A percentile compares a stretch with the other conserved stretches of the same genome.
phyloP scores from a whole-genome alignment of 305 asterid species.

The Ilex paraguariensis region DNA sequence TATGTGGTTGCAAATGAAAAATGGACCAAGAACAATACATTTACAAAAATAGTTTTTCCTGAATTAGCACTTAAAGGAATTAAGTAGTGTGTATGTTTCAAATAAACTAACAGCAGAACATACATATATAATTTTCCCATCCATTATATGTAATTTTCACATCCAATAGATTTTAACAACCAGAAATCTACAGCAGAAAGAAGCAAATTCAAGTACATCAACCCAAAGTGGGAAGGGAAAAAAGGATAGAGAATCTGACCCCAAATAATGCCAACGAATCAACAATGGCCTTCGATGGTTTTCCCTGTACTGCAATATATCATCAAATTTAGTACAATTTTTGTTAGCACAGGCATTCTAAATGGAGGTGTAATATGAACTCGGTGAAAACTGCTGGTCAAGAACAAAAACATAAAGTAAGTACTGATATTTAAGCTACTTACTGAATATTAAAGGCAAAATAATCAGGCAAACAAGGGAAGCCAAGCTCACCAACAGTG shows the following conservation, averaged over 20 bases:
- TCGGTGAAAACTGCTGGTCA: conserved; percentile 7
- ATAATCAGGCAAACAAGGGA: conserved; percentile 90
- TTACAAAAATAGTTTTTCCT: too few relatives aligned
- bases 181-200: background rate
- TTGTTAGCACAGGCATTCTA: conserved; percentile 17
- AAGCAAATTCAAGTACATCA: conserved; percentile 7
- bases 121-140: background rate
- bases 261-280: conserved; percentile 94
- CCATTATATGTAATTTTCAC: background rate
- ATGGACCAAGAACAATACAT: too few relatives aligned
- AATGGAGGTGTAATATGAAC: background rate
- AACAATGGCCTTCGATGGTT: conserved; percentile 78
- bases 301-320: conserved; percentile 76
- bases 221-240: conserved; percentile 9
- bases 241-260: conserved; percentile 47
- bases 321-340: conserved; percentile 11
- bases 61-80: too few relatives aligned
- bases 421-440: conserved; percentile 29
- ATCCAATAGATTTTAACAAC: background rate
- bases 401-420: conserved; percentile 13
- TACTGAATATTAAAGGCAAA: conserved; percentile 79
- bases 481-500: conserved; percentile 97
- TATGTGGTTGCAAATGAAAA: too few relatives aligned
- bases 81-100: too few relatives aligned
- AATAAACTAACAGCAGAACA: too few relatives aligned